Evolutionary conservation across 768 basidiomycete genomes (phyloP), one percentile per base, ranked within the genome.

Genomic region (Agaricus sinodeliciosus): DNA sequence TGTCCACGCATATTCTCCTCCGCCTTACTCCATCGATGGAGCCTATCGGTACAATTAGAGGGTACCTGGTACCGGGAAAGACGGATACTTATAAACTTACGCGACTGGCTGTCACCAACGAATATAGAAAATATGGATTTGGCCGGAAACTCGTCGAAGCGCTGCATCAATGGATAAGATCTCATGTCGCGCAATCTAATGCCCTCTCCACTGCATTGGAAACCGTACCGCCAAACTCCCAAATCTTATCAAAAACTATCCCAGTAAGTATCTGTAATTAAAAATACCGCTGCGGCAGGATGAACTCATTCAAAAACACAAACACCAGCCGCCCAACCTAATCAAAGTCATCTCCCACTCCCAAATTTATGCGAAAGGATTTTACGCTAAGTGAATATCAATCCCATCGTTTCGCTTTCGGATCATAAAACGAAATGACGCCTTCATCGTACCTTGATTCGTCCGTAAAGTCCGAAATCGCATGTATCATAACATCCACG

Each of bases 41-140:
- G 51, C 85, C 86, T 8, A 74, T 87, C 55, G 91, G 87, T 57
- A 90, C 87, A 18, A 80, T 90, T 48, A 80, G 89, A 47, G 69
- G 67, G 44, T 63, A 65, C 59, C 70, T 68, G 52, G 62, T 66
- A 46, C 69, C 68, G 28, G 69, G 63, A 39, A 58, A 54, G 27
- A 48, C 46, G 7, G 62, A 64, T 34, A 80, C 80, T 65, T 86
- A 86, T 70, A 90, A 91, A 70, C 80, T 94, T 51, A 76, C 74
- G 57, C 80, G 87, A 2, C 77, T 90, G 8, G 85, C 79, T 15
- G 77, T 93, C 36, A 76, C 85, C 58, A 77, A 79, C 57, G 73
- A 77, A 1, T 85, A 84, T 64, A 81, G 91, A 43, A 67, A 73
- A 48, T 74, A 72, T 72, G 71, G 72, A 55, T 80, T 90, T 54